These are phyloP conservation scores for Pseudopyricularia cyperi DNA, from an alignment of 2,329 filamentous ascomycete species.

Conservation along the genomic window DNA sequence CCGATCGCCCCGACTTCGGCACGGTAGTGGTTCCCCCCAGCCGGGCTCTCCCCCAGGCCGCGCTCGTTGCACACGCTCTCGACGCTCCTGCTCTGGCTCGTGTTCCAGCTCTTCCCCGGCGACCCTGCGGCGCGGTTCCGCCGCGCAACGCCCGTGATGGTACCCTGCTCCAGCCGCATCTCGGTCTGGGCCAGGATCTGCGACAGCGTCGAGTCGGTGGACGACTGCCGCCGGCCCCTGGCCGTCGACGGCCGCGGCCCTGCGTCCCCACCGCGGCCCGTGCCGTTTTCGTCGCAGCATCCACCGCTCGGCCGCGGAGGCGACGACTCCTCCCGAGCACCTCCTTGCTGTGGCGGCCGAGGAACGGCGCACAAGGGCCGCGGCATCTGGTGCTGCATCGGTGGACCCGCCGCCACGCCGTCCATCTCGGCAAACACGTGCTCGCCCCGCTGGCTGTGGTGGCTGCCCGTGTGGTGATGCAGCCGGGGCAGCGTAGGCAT, in stretches of 20 bases:
- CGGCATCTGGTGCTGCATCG: neutral
- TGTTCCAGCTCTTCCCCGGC: conserved; percentile 8
- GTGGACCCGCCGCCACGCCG: neutral
- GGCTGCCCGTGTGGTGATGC: neutral
- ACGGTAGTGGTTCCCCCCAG: neutral
- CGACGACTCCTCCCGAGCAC: neutral
- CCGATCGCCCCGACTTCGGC: neutral
- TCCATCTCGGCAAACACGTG: neutral
- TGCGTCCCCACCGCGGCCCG: neutral
- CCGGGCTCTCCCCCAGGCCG: neutral
- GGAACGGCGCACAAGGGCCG: conserved; percentile 5
- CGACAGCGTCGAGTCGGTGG: conserved; percentile 33
- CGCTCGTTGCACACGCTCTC: neutral
- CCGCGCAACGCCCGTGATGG: conserved; percentile 4
- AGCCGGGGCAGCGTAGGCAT: conserved; percentile 23
- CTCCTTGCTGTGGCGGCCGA: conserved; percentile 3
- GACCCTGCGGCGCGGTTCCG: conserved; percentile 16
- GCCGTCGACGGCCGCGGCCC: conserved; percentile 9
- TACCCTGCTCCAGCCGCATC: conserved; percentile 23
- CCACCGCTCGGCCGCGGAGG: neutral
- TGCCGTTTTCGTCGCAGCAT: neutral
- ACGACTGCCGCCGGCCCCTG: conserved; percentile 13
- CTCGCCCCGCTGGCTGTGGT: neutral
- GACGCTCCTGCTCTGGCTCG: neutral
- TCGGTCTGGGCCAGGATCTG: conserved; percentile 41